Evolutionary conservation across 495 filamentous ascomycete genomes (phyloP), one percentile per base, ranked within the genome.

Genomic region (Penicillium manginii): DNA sequence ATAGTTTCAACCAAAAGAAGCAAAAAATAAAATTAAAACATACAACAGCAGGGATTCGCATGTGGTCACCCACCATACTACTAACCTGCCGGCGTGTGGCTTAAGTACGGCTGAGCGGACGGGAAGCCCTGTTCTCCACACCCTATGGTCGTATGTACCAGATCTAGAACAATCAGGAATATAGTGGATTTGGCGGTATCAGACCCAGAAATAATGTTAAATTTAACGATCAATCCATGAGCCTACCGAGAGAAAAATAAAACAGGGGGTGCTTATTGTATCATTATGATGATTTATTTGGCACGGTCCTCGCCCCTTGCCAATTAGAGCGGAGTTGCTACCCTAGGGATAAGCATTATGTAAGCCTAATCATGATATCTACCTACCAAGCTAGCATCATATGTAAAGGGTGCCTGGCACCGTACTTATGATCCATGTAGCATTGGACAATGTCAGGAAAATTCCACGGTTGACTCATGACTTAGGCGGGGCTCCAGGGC

Each of bases 1-100:
- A 4, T 4, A 42, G 39, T 14, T 14, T 4, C 39, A 42, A 17
- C 39, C 10, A 42, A 42, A 42, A 42, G 17, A 45, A 4, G 7
- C 9, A 21, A 45, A 18, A 45, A 17, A 45, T 45, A 21, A 45
- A 17, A 17, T 4, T 19, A 45, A 45, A 22, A 45, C 40, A 45
- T 45, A 45, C 40, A 45, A 45, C 40, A 45, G 40, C 40, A 45
- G 40, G 40, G 40, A 45, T 45, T 45, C 40, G 40, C 40, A 45
- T 45, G 40, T 45, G 40, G 40, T 45, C 40, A 45, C 40, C 40
- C 40, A 45, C 40, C 40, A 45, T 45, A 45, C 40, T 45, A 45
- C 40, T 45, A 45, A 45, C 40, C 40, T 45, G 40, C 40, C 40
- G 40, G 40, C 40, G 40, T 45, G 40, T 45, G 40, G 40, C 40